Evolutionary conservation across 305 asterid species (phyloP), one percentile per base, ranked within the genome.

Genomic region (Fraxinus velutina): DNA sequence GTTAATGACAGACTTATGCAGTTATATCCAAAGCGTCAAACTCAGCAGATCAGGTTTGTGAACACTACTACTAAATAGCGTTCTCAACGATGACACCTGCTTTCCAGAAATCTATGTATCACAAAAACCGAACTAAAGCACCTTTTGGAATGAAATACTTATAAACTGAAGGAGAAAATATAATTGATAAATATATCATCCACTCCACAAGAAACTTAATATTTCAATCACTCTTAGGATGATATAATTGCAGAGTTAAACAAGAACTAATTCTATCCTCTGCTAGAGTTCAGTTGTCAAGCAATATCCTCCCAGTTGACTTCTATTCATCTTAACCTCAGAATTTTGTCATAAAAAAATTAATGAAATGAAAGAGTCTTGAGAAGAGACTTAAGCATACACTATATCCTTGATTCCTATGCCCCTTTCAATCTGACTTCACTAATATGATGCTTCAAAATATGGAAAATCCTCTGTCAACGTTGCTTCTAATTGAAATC

Each of bases 21-120:
- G 89, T 95, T 83, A 92, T 95, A 87, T 93, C 99, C 2, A 87
- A 79, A 82, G 94, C 89, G 80, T 88, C 98, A 72, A 90, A 87
- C 83, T 81, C 94, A 24, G 88, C 87, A 37, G 93, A 95, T 88
- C 99, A 95, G 97, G 99, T 93, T 42, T 22, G 93, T 79, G 17
- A 72, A 42, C 74, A 77, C 74, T 10, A 27, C 8, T 29, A 12
- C 73, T 27, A 27, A 10, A 24, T 68, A 68, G 21, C 39, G 2
- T 68, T 68, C 21, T 29, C 21, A 68, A 68, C 3, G 8, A 68
- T 32, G 19, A 68, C n/a, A 68, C 70, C 30, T 60, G 70, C 30
- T 60, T 60, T 60, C 70, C 5, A 60, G 70, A 60, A 60, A 60
- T 21, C 70, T 21, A 21, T 60, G 30, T 10, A 27, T 27, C 33